Base-by-base conservation (phyloP, 257 asterid species). In the Ballota nigra region DNA sequence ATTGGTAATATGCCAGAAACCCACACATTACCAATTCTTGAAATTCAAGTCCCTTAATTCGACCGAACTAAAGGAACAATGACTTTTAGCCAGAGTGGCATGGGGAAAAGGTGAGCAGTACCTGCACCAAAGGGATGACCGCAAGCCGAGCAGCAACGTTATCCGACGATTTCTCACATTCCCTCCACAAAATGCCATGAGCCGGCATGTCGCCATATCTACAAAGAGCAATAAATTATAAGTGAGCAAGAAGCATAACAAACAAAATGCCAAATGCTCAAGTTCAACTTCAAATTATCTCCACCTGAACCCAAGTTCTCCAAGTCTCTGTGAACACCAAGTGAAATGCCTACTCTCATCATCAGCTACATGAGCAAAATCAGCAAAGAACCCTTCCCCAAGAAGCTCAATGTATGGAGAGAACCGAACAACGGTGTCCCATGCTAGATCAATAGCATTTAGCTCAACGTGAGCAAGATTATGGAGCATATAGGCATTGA, bases 131-230 rank as follows among this genome's bases (percentile, higher is more conserved):
- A 7, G 97, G 99, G 68, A 94, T 94, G 55, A 91, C 86, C 0
- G 99, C 97, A 58, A 94, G 90, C 63, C 97, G 89, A 56, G 97
- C 99, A 51, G 98, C 84, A 71, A 94, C 95, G 55, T 85, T 82
- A 40, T 82, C 87, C 15, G 97, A 88, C 4, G 99, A 85, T 80
- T 89, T 94, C 69, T 88, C 92, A 78, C 99, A 89, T 79, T 91
- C 99, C 79, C 93, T 87, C 99, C 99, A 94, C 24, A 94, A 87
- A 57, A 94, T 45, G 75, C 86, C 86, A 74, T 94, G 99, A 77
- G 98, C 98, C 4, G 98, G 92, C 93, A 91, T 91, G 85, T 91
- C 98, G 9, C 99, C 99, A 1, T 94, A 94, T 61, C 99, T 91
- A 75, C 72, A 61, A 40, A 53, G 4, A 40, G 40, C 51, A 66